Evolutionary conservation across 495 filamentous ascomycete genomes (phyloP).

Genomic region (Xylaria venustula): DNA sequence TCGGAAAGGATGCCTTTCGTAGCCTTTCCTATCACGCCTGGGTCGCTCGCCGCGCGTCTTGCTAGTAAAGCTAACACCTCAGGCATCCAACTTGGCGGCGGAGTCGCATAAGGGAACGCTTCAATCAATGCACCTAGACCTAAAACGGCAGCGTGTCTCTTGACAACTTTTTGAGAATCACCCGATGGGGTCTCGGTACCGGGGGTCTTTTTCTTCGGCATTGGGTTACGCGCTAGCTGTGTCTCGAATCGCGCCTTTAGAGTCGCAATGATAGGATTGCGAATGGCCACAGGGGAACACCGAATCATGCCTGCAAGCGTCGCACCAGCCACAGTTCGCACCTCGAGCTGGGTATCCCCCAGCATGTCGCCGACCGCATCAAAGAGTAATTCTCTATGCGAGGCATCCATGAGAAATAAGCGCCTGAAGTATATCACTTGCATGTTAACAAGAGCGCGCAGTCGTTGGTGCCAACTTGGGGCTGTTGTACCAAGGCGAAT

Average conservation of each 20-base stretch:
- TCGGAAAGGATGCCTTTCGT: conserved; percentile 95
- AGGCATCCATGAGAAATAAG: conserved; percentile 81
- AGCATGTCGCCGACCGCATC: conserved; percentile 92
- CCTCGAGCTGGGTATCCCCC: conserved; percentile 86
- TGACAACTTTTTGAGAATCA: conserved; percentile 73
- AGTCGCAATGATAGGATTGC: conserved; percentile 68
- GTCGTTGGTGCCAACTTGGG: conserved; percentile 91
- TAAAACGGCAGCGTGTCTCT: conserved; percentile 86
- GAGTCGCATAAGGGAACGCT: conserved; percentile 95
- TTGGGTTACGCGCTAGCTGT: conserved; percentile 74
- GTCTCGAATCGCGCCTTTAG: conserved; percentile 77
- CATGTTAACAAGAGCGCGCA: conserved; percentile 98
- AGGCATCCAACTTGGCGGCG: conserved; percentile 91
- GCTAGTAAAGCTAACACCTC: conserved; percentile 87
- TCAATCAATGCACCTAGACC: conserved; percentile 89
- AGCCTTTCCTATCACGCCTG: conserved; percentile 91
- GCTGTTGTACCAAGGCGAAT: conserved; percentile 86
- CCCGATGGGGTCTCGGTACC: conserved; percentile 80
- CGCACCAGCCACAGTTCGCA: conserved; percentile 85
- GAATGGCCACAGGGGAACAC: conserved; percentile 83
- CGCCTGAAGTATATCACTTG: conserved; percentile 98
- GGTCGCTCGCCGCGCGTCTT: conserved; percentile 78
- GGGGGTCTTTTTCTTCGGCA: conserved; percentile 68
- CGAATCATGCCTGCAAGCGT: conserved; percentile 97
- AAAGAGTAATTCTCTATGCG: conserved; percentile 77